These are phyloP conservation scores for Plasmodium berghei DNA, from an alignment of 169 alveolate genomes.

Conservation along the genomic window DNA sequence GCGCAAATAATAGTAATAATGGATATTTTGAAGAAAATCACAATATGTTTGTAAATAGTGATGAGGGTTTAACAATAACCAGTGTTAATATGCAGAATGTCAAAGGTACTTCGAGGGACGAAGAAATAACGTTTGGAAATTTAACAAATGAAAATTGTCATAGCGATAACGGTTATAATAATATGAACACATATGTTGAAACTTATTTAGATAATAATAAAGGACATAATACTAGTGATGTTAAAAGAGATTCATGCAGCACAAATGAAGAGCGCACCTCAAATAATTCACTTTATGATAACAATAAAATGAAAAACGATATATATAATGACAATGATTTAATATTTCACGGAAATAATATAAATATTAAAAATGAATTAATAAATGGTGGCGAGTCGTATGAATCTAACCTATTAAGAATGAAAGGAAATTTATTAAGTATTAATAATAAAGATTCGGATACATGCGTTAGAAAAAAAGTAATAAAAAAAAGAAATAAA, in stretches of 20 bases:
- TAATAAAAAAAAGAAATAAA: conserved; percentile 55
- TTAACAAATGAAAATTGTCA: conserved; percentile 14
- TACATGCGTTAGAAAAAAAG: conserved; percentile 50
- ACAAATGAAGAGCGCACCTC: conserved; percentile 44
- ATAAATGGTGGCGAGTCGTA: conserved; percentile 4
- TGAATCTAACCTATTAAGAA: conserved; percentile 25
- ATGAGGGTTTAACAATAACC: conserved; percentile 34
- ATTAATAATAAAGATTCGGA: conserved; percentile 25
- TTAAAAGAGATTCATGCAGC: conserved; percentile 34
- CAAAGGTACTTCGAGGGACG: conserved; percentile 18
- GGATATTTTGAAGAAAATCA: conserved; percentile 37
- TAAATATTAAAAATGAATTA: conserved; percentile 42
- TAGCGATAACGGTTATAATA: conserved; percentile 52
- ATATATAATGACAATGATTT: conserved; percentile 17
- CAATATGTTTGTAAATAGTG: conserved; percentile 25
- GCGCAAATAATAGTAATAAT: conserved; percentile 46
- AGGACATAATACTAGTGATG: conserved; percentile 11
- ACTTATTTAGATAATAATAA: conserved; percentile 38
- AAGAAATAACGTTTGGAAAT: conserved; percentile 20
- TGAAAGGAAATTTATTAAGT: conserved; percentile 21
- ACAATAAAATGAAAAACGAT: conserved; percentile 16
- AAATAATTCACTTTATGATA: conserved; percentile 18
- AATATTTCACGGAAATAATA: conserved; percentile 1
- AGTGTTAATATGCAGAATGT: conserved; percentile 31
- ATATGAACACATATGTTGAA: conserved; percentile 23